Evolutionary conservation across 176 grass and related monocot genomes (phyloP), one percentile per base, ranked within the genome.

Genomic region (Hordeum marinum): DNA sequence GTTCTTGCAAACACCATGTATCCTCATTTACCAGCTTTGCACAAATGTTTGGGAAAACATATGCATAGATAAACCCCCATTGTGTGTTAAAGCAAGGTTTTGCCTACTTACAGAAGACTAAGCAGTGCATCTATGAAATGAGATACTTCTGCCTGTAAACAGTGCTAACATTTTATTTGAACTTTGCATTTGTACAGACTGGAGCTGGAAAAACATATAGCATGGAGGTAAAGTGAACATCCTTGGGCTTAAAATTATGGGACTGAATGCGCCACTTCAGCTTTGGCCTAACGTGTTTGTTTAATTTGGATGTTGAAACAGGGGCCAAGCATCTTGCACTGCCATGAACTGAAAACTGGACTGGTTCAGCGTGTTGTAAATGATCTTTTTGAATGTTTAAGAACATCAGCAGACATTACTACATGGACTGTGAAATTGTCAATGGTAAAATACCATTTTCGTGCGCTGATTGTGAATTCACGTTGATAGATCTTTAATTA

Each of bases 131-230:
- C 21, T 90, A 48, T 72, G 43, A 52, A 73, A 80, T 72, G 4
- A 42, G 11, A 27, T 64, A 24, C 17, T 74, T 82, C 48, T 70
- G 20, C 26, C 67, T 78, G 5, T 82, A 15, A 45, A 55, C 1
- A 41, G 27, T 26, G 80, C 80, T 89, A 40, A 89, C 1, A 9
- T 66, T 72, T 83, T 75, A 57, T 73, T 62, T 61, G 14, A 81
- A 84, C 73, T 68, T 69, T 84, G 23, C 31, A 43, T 72, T 57
- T 77, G 74, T 67, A 14, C 79, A 97, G 92, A 97, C 95, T 62
- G 92, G 92, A 74, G 95, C 92, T 70, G 90, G 95, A 66, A 97
- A 97, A 64, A 94, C 92, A 54, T 97, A 92, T 81, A 90, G 90
- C 82, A 91, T 97, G 92, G 90, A 97, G 90, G 95, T 92, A 83